Evolutionary conservation across 2,329 filamentous ascomycete species (phyloP), one percentile per base, ranked within the genome.

Genomic region (Claviceps spartinae): DNA sequence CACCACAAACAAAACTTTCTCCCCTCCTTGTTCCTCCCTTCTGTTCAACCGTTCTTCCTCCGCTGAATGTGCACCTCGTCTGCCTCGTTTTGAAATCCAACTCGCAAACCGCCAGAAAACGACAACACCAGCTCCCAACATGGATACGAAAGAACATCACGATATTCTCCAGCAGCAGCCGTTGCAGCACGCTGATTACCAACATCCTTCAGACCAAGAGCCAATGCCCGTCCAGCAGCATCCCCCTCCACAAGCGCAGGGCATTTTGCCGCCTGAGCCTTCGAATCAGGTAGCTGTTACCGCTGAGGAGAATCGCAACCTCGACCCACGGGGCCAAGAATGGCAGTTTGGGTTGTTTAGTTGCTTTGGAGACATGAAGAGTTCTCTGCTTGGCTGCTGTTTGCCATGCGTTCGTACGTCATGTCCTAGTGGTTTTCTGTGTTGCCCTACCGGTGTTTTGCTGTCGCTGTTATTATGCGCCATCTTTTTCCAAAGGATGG

Each of bases 331-430:
- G 49, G 55, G 60, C 53, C 61, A 65, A 48, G 60, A 68, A 53
- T 73, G 70, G 71, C 56, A 67, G 54, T 62, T 58, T 54, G 58
- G 59, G 54, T 62, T 75, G 48, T 67, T 65, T 59, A 58, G 66
- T 59, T 75, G 72, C 63, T 62, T 61, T 18, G 71, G 70, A 47
- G 52, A 54, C 18, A 65, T 65, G 57, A 63, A 60, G 26, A 64
- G 60, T 48, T 73, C 70, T 55, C 56, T 69, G 46, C 59, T 73
- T 34, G 65, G 63, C 46, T 65, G 63, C 37, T 73, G 63, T 48
- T 57, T 70, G 50, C 72, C 72, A 11, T 75, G 72, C 54, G 56
- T 74, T 24, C 61, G 72, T 74, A 63, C 47, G 71, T 69, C 22
- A 30, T 16, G 1, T 34, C 30, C 30, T 9, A 34, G 9, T 34